Evolutionary conservation across 768 basidiomycete species (phyloP), one percentile per base, ranked within the genome.

Genomic region (Leucocoprinus birnbaumii): DNA sequence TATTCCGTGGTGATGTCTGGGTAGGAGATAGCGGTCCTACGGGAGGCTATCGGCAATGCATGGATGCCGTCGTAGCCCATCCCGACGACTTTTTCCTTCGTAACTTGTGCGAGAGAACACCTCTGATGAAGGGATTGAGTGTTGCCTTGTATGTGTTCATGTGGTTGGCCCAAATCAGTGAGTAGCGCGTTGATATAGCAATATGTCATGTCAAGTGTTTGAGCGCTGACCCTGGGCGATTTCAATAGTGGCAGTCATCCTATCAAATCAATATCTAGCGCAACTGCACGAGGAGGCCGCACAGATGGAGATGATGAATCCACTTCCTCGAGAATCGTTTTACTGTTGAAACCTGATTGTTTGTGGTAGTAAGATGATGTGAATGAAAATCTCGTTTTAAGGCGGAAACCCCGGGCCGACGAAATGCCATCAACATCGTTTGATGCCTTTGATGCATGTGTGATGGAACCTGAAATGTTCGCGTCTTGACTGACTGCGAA

Each of bases 1-100:
- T 69, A 10, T 71, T 71, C 58, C 58, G 62, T 46, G 43, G n/a
- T 22, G 38, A 25, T n/a, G n/a, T n/a, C n/a, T n/a, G n/a, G n/a
- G n/a, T n/a, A 11, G 10, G 24, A 38, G 31, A 51, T 27, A 40
- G 49, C 24, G 49, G 42, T 42, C 50, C 50, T 18, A 11, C 3
- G 19, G 40, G 49, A 37, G 22, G 9, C n/a, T 51, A 51, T 25
- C 41, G 41, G 18, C n/a, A 43, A 16, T 51, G 50, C 19, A 51
- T 51, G 50, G 50, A 51, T 51, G 50, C 31, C 42, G 38, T 51
- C 8, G 50, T 34, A 7, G 50, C 50, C 25, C 24, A 42, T 16
- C 41, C 50, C n/a, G 22, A 43, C 18, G 41, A 51, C 8, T 42
- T 51, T 9, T 51, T 51, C 41, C 22, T 51, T 6, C 50, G 50